Evolutionary conservation across 352 stramenopile genomes (phyloP).

Genomic region (Pythium aquatile): DNA sequence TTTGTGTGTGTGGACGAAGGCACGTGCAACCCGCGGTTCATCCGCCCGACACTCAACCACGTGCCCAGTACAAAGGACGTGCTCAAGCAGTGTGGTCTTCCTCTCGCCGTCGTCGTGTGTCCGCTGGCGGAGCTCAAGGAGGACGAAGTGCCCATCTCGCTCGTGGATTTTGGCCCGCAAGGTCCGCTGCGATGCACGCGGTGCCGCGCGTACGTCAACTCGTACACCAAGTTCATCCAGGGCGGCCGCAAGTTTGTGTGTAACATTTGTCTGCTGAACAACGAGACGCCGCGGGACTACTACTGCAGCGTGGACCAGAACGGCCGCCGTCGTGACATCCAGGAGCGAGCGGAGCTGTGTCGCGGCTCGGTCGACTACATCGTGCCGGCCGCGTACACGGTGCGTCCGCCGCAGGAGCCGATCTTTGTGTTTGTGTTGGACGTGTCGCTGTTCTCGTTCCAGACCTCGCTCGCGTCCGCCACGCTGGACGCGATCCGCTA

Average conservation of each 20-base stretch:
- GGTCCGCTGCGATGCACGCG: constrained; percentile 83
- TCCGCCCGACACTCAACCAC: constrained; percentile 85
- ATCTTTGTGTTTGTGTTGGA: constrained; percentile 89
- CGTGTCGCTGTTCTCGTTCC: constrained; percentile 82
- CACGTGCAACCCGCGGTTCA: constrained; percentile 88
- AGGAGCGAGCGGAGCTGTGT: constrained; percentile 77
- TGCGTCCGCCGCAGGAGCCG: constrained; percentile 76
- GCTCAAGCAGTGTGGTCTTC: constrained; percentile 72
- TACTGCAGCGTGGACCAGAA: constrained; percentile 88
- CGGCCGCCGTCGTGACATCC: constrained; percentile 73
- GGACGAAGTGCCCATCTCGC: constrained; percentile 76
- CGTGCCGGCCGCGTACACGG: constrained; percentile 78
- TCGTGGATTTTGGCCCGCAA: constrained; percentile 84
- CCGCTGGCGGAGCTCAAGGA: constrained; percentile 80
- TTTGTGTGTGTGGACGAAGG: constrained; percentile 85
- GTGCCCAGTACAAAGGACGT: constrained; percentile 75
- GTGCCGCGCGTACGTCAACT: constrained; percentile 87
- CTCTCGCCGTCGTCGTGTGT: constrained; percentile 79
- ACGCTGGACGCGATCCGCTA: constrained; percentile 79
- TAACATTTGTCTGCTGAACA: constrained; percentile 86
- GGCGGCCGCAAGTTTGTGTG: constrained; percentile 84
- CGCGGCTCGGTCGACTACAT: constrained; percentile 86
- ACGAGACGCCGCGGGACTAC: constrained; percentile 84
- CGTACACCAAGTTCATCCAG: constrained; percentile 87
- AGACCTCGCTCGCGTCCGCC: constrained; percentile 60